Base-by-base conservation (phyloP, 2,329 filamentous ascomycete species). In the Pyrenophora graminea region DNA sequence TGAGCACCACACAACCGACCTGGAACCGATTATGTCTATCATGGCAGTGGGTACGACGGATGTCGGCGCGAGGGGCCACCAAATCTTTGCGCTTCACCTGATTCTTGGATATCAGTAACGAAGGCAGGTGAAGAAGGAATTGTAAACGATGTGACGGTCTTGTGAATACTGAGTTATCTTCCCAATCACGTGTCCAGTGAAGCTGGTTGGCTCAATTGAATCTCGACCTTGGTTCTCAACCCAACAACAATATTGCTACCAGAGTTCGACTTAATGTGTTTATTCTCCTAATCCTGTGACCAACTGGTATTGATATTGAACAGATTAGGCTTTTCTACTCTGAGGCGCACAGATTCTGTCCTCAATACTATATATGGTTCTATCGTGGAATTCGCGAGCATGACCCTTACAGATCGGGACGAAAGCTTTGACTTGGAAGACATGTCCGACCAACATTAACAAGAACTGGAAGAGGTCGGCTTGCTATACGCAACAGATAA, bases 381-480 rank as follows among this genome's bases (percentile, higher is more conserved):
- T 2, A 17, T 7, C 3, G 25, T 18, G n/a, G 15, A 5, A 9
- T 42, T 13, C 3, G 3, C 13, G 30, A 30, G 15, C 13, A 2
- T 43, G 33, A n/a, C 23, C 27, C 21, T 34, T 12, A 49, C 45
- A 39, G 23, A 39, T 12, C 36, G 27, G n/a, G 25, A 51, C 33
- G 43, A 58, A 39, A 48, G 34, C 10, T 58, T 55, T 19, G 50
- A 42, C 15, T 34, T 49, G 48, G 34, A 48, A 9, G 45, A 39
- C 39, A 52, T 42, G 51, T 53, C 33, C 38, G 48, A 18, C n/a
- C 45, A 30, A 25, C 32, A 21, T 7, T 25, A 15, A 8, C 44
- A 27, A 4, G 7, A 39, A 7, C 17, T 37, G 17, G 64, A 67
- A 23, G 61, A 66, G 5, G 33, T 60, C n/a, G 64, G 65, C 6